phyloP scores from a whole-genome alignment of 73 alveolate genomes.

The Paramecium tetraurelia region DNA sequence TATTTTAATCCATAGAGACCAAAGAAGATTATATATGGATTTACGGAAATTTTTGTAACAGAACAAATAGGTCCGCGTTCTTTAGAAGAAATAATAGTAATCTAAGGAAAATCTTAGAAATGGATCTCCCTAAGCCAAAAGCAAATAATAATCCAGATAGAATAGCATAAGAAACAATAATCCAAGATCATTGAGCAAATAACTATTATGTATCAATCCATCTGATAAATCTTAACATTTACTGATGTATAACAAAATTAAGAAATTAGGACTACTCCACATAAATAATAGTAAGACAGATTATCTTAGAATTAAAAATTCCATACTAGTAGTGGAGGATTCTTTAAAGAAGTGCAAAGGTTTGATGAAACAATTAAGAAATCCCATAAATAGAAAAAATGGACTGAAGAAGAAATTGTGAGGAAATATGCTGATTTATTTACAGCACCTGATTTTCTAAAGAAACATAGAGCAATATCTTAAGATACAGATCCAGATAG shows the following conservation, averaged over 20 bases:
- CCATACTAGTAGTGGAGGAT: neutral
- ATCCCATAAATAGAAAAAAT: neutral
- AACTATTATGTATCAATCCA: neutral
- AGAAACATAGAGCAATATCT: slow-evolving; percentile 11
- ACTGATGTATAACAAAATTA: neutral
- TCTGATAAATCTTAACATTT: neutral
- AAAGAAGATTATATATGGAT: neutral
- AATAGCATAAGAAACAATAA: neutral
- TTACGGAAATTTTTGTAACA: neutral
- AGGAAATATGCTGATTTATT: slow-evolving; percentile 43
- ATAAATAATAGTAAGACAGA: neutral
- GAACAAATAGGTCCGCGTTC: neutral
- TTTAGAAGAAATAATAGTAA: neutral
- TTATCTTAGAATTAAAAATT: neutral
- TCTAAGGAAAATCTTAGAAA: neutral
- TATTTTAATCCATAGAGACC: neutral
- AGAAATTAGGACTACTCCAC: neutral
- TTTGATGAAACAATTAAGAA: neutral
- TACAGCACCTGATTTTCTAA: slow-evolving; percentile 26
- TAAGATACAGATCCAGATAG: slow-evolving; percentile 2
- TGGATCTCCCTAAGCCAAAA: neutral
- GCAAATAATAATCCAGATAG: neutral
- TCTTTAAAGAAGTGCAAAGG: neutral
- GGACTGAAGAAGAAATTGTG: slow-evolving; percentile 47
- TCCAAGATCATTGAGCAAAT: neutral